Conservation (phyloP, 495 filamentous ascomycete species). For the Penicillium ochrochloron region DNA sequence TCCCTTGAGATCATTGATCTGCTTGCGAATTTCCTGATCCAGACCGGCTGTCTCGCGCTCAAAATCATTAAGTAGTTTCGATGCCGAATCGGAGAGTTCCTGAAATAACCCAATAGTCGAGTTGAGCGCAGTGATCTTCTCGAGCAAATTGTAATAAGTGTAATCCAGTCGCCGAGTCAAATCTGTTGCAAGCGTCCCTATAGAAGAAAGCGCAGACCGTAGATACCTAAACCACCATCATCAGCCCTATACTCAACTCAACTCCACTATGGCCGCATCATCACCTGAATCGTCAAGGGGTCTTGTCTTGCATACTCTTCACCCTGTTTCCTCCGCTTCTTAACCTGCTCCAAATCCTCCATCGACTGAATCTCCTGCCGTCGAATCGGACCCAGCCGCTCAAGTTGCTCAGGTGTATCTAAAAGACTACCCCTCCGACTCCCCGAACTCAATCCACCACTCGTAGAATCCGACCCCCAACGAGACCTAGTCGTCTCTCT, state of each 20-base stretch:
- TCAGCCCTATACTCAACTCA: conserved; percentile 11
- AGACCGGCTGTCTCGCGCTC: conserved; percentile 62
- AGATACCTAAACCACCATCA: conserved; percentile 36
- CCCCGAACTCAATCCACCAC: conserved; percentile 23
- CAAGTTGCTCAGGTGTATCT: conserved; percentile 37
- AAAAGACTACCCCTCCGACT: conserved; percentile 42
- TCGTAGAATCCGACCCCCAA: conserved; percentile 42
- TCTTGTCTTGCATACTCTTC: conserved; percentile 46
- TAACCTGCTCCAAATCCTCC: conserved; percentile 49
- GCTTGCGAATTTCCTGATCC: conserved; percentile 63
- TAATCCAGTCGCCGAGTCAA: conserved; percentile 79
- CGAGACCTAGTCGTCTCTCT: conserved; percentile 40
- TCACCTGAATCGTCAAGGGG: not conserved
- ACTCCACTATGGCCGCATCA: not conserved
- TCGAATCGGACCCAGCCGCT: conserved; percentile 36
- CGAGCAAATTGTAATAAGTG: conserved; percentile 82
- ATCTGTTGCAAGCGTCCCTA: conserved; percentile 51
- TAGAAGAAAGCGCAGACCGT: conserved; percentile 40
- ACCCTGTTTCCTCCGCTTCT: conserved; percentile 45
- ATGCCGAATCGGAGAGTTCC: conserved; percentile 66
- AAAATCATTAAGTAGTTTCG: conserved; percentile 65
- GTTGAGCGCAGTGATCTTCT: conserved; percentile 72
- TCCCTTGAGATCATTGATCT: conserved; percentile 66
- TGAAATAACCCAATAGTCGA: conserved; percentile 70
- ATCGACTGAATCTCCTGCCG: conserved; percentile 43